Evolutionary conservation across 2,329 filamentous ascomycete genomes (phyloP).

Genomic region (Plectosphaerella cucumerina): DNA sequence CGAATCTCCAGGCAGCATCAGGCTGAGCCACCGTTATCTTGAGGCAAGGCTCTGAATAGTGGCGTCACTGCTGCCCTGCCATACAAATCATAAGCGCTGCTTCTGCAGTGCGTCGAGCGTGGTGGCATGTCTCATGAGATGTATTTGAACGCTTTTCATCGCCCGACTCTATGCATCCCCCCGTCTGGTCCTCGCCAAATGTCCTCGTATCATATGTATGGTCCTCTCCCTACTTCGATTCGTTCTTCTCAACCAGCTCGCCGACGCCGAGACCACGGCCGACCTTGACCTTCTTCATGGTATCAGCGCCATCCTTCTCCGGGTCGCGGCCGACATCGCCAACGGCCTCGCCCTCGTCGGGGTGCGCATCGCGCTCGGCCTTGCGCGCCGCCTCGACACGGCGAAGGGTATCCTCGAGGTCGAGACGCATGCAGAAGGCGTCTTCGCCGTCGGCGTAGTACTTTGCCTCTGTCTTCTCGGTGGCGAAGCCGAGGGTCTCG

Average conservation of each 20-base stretch:
- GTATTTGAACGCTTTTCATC: no score
- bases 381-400: slow-evolving; percentile 31
- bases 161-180: no score
- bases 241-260: slow-evolving; percentile 69
- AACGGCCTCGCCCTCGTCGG: slow-evolving; percentile 53
- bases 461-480: slow-evolving; percentile 79
- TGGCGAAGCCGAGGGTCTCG: slow-evolving; percentile 83
- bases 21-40: no score
- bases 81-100: no score
- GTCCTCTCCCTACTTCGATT: slow-evolving; percentile 23
- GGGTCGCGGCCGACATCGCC: slow-evolving; percentile 58
- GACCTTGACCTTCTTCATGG: slow-evolving; percentile 81
- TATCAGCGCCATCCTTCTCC: slow-evolving; percentile 31
- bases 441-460: slow-evolving; percentile 99
- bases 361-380: slow-evolving; percentile 26
- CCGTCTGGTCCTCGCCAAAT: no score
- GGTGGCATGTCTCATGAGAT: no score
- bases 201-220: no score
- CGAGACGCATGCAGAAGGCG: slow-evolving; percentile 89
- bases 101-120: no score
- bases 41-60: no score
- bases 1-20: no score
- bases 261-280: slow-evolving; percentile 76
- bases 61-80: no score
- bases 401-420: slow-evolving; percentile 60